Evolutionary conservation across 345 rosid species (phyloP).

Genomic region (Streptanthus diversifolius): DNA sequence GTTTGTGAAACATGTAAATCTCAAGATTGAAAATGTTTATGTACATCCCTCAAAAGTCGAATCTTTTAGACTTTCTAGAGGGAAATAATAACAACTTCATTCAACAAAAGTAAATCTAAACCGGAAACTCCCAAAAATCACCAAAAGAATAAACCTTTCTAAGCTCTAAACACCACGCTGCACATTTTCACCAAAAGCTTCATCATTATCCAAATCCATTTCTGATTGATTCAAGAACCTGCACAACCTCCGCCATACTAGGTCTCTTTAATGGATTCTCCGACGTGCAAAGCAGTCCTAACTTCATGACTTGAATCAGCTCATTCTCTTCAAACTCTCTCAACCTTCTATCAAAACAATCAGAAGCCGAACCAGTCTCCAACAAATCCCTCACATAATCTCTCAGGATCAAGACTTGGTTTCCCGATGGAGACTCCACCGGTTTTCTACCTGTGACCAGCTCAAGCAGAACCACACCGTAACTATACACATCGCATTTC

Average conservation of each 20-base stretch:
- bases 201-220: slow-evolving; percentile 50
- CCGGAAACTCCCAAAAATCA: background rate
- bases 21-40: slow-evolving; percentile 36
- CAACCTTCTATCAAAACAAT: slow-evolving; percentile 73
- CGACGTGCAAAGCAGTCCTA: slow-evolving; percentile 80
- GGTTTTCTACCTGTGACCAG: slow-evolving; percentile 90
- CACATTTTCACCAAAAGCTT: slow-evolving; percentile 21
- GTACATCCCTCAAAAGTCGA: background rate
- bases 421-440: slow-evolving; percentile 62
- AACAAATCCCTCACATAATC: slow-evolving; percentile 73
- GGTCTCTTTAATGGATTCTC: slow-evolving; percentile 79
- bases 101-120: too few species aligned
- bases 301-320: slow-evolving; percentile 86
- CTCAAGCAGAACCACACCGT: slow-evolving; percentile 89
- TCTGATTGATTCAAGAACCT: slow-evolving; percentile 92
- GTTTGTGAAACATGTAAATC: slow-evolving; percentile 58
- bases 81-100: background rate
- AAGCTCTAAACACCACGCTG: slow-evolving; percentile 17
- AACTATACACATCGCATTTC: slow-evolving; percentile 90
- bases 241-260: slow-evolving; percentile 96
- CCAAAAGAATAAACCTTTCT: slow-evolving; percentile 22
- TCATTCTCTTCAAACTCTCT: slow-evolving; percentile 83
- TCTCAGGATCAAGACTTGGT: slow-evolving; percentile 68
- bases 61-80: background rate
- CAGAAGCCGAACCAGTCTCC: slow-evolving; percentile 77